Evolutionary conservation across 2,329 filamentous ascomycete species (phyloP), one percentile per base, ranked within the genome.

Genomic region (Leptographium lundbergii): DNA sequence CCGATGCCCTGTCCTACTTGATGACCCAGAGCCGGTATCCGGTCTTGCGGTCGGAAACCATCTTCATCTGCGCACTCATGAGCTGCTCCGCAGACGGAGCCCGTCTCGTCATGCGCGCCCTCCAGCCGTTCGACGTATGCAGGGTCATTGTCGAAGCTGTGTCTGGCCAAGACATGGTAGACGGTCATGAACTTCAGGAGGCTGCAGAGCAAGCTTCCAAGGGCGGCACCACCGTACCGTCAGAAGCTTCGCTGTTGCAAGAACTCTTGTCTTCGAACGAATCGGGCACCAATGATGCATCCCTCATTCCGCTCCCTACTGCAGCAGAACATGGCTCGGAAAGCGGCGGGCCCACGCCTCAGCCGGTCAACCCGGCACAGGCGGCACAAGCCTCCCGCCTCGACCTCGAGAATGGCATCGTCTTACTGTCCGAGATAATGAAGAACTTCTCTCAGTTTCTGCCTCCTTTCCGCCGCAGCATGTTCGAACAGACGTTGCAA

Each of bases 51-150:
- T 82, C 81, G 47, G 83, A 86, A 66, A 75, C 78, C 3, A 81
- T 82, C 77, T 85, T 86, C 62, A 76, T 83, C 6, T 74, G 84
- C 57, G 83, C 83, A 2, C 74, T 86, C 39, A 80, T 85, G 75
- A 76, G 77, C 48, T 75, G 81, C 32, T 75, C 77, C 1, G 59
- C 66, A 1, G 76, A 79, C 42, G 81, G 81, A 9, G 76, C 78
- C 2, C 65, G 67, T 2, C 69, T 78, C 13, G 74, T 81, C 22
- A 64, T 73, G 10, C 69, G 71, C 14, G 68, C 77, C 1, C 67
- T 84, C 52, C 67, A 73, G 11, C 69, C 74, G 0, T 66, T 72
- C 0, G 73, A 72, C n/a, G 72, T 76, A 0, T 73, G 75, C 56
- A 68, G 70, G 32, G 71, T 72, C 1, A 70, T 85, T 1, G 70